These are phyloP conservation scores for Ceratocystis papillata DNA, from an alignment of 2,329 filamentous ascomycete species.

Conservation along the genomic window DNA sequence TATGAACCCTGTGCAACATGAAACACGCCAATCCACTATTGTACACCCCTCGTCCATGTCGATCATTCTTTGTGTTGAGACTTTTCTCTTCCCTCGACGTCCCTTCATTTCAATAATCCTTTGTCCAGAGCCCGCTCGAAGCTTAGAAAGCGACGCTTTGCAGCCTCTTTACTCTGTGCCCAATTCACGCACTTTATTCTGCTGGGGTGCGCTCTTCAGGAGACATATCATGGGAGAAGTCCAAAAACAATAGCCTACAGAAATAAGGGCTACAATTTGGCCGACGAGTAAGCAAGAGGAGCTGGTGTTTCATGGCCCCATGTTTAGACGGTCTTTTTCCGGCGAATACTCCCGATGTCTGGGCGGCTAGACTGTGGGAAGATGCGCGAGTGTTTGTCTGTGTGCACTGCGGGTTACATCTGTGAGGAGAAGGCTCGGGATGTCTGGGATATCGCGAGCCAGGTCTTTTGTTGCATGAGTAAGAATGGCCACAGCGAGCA, in stretches of 20 bases:
- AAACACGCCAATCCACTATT: conserved; percentile 6
- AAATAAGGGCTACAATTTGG: background rate
- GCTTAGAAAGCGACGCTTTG: too few species aligned
- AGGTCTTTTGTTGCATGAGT: background rate
- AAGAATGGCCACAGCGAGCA: background rate
- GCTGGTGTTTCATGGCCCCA: background rate
- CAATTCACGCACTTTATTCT: background rate
- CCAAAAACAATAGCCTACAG: background rate
- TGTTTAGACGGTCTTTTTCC: conserved; percentile 8
- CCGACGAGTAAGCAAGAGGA: background rate
- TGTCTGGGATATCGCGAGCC: background rate
- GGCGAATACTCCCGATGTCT: background rate
- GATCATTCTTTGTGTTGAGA: conserved; percentile 9
- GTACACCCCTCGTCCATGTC: background rate
- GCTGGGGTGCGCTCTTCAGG: background rate
- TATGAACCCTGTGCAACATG: conserved; percentile 10
- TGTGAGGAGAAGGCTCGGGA: background rate
- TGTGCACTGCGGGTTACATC: background rate
- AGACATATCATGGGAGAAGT: background rate
- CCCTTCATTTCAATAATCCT: background rate
- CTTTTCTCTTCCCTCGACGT: background rate
- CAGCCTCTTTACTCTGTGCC: background rate
- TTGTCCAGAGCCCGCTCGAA: too few species aligned
- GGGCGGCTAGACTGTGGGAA: background rate
- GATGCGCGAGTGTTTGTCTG: background rate